phyloP scores from a whole-genome alignment of 2,329 filamentous ascomycete species.

The Endothia cerciana region DNA sequence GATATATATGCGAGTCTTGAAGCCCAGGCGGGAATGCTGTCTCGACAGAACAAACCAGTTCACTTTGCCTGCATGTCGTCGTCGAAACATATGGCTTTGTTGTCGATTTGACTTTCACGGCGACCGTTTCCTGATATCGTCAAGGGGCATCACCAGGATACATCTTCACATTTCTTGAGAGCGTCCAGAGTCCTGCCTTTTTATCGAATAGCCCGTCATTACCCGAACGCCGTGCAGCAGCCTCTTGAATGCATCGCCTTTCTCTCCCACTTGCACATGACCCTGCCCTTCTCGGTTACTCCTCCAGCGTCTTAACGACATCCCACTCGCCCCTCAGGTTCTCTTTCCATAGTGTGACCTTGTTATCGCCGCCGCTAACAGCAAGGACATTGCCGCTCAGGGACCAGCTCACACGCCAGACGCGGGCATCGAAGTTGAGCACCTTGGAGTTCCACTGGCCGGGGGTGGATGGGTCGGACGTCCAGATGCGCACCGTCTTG shows the following conservation, averaged over 20 bases:
- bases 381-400: conserved; percentile 95
- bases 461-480: conserved; percentile 67
- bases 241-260: conserved; percentile 17
- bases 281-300: conserved; percentile 52
- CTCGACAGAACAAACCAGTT: no score
- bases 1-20: no score
- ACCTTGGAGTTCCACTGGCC: conserved; percentile 84
- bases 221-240: conserved; percentile 25
- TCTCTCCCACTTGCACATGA: background rate
- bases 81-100: no score
- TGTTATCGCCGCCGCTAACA: conserved; percentile 92
- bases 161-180: background rate
- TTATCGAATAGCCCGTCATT: conserved; percentile 19
- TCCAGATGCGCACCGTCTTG: conserved; percentile 98
- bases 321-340: conserved; percentile 97
- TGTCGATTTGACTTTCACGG: background rate
- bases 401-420: conserved; percentile 98
- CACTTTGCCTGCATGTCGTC: no score
- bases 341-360: conserved; percentile 98
- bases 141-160: background rate
- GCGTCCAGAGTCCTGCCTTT: conserved; percentile 10
- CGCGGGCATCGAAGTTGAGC: conserved; percentile 82
- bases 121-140: background rate
- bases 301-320: conserved; percentile 93
- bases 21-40: no score